Percentiles rank a stretch among this genome's conserved stretches.
phyloP scores from a whole-genome alignment of 2,329 filamentous ascomycete genomes.

The Aureobasidium leucospermi region DNA sequence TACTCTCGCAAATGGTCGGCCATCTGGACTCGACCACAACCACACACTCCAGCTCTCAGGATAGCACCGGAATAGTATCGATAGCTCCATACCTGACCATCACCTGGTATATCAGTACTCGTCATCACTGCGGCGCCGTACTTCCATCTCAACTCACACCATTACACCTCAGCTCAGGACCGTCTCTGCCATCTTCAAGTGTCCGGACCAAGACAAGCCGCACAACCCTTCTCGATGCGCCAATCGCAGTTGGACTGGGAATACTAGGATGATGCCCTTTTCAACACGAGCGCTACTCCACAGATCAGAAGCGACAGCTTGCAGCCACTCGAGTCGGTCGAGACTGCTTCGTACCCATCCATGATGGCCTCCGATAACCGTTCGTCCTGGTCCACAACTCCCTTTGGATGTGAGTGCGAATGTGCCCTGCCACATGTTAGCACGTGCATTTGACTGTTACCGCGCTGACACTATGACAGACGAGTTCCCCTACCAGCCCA shows the following conservation, averaged over 20 bases:
- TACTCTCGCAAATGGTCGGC: background rate
- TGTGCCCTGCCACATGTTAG: background rate
- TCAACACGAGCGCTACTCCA: background rate
- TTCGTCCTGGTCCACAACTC: constrained; percentile 5
- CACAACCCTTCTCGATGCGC: background rate
- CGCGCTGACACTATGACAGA: background rate
- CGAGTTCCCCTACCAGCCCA: constrained; percentile 3
- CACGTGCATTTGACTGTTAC: background rate
- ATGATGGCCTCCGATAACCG: constrained; percentile 10
- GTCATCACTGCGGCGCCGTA: background rate
- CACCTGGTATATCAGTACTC: background rate
- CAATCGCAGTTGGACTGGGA: background rate
- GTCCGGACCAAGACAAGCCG: background rate
- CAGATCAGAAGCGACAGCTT: constrained; percentile 1
- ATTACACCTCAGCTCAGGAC: background rate
- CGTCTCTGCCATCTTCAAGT: background rate
- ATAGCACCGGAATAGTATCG: background rate
- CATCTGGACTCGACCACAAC: background rate
- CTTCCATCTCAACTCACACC: background rate
- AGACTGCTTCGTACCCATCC: background rate
- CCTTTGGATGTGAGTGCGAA: constrained; percentile 7
- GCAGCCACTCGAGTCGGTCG: background rate
- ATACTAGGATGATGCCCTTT: constrained; percentile 9
- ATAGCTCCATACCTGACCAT: background rate
- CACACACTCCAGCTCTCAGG: background rate